Evolutionary conservation across 2,329 filamentous ascomycete genomes (phyloP).

Genomic region (Pseudocercospora pini-densiflorae): DNA sequence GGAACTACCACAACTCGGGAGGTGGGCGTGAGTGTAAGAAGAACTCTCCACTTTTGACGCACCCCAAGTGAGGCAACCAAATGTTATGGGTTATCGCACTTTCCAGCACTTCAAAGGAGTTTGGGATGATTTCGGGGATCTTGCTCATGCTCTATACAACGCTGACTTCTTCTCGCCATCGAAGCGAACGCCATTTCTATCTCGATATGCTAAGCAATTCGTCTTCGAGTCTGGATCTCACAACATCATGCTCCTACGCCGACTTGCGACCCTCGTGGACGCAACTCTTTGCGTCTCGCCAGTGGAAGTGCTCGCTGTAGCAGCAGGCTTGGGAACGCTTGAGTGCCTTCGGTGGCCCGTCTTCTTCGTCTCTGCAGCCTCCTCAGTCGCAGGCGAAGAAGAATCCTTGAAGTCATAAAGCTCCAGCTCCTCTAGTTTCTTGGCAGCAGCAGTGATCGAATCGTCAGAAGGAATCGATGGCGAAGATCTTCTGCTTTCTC

Average conservation of each 20-base stretch:
- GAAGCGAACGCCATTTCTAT: too few relatives aligned
- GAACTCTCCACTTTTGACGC: too few relatives aligned
- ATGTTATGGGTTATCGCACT: too few relatives aligned
- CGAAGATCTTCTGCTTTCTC: constrained; percentile 11
- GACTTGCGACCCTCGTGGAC: constrained; percentile 35
- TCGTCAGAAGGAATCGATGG: constrained; percentile 1
- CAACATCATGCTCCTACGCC: constrained; percentile 42
- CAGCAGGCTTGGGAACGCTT: constrained; percentile 29
- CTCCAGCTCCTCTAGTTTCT: constrained; percentile 37
- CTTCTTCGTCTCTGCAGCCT: constrained; percentile 6
- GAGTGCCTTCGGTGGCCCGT: constrained; percentile 32
- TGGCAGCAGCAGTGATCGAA: constrained; percentile 28
- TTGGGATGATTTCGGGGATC: too few relatives aligned
- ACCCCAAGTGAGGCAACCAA: too few relatives aligned
- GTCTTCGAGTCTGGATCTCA: constrained; percentile 17
- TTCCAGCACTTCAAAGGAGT: too few relatives aligned
- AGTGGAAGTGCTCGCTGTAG: background rate
- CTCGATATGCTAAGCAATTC: background rate
- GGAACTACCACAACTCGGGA: too few relatives aligned
- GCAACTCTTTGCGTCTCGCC: background rate
- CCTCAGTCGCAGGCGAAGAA: constrained; percentile 29
- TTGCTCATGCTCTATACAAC: too few relatives aligned
- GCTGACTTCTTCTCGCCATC: too few relatives aligned
- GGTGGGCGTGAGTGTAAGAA: too few relatives aligned
- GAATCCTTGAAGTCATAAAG: constrained; percentile 42